Evolutionary conservation across 352 stramenopile genomes (phyloP).

Genomic region (Phytophthora pseudosyringae): DNA sequence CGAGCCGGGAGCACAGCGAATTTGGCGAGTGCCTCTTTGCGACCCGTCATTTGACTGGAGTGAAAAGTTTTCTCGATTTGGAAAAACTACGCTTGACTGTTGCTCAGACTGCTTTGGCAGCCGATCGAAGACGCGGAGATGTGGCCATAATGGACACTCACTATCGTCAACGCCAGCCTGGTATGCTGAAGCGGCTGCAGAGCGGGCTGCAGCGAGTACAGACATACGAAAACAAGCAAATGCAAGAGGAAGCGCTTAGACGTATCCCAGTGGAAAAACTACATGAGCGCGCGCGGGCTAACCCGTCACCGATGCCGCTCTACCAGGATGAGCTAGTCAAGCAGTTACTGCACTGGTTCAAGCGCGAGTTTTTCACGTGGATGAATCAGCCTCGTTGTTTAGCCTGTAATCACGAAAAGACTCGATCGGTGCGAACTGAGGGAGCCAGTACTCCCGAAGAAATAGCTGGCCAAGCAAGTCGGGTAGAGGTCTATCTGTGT

Average conservation of each 20-base stretch:
- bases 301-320: constrained; percentile 49
- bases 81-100: constrained; percentile 35
- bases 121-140: constrained; percentile 35
- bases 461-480: constrained; percentile 57
- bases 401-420: constrained; percentile 60
- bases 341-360: constrained; percentile 90
- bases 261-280: constrained; percentile 72
- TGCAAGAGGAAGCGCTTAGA: constrained; percentile 73
- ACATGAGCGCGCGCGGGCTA: constrained; percentile 65
- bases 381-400: constrained; percentile 84
- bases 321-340: constrained; percentile 78
- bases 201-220: constrained; percentile 57
- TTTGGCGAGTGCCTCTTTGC: constrained; percentile 81
- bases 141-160: constrained; percentile 39
- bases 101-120: constrained; percentile 20
- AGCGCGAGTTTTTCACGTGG: constrained; percentile 92
- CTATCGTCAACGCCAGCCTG: constrained; percentile 56
- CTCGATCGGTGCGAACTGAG: constrained; percentile 49
- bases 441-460: constrained; percentile 64
- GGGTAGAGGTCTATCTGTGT: constrained; percentile 91
- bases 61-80: constrained; percentile 31
- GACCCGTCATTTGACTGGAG: constrained; percentile 39
- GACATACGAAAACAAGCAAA: constrained; percentile 67
- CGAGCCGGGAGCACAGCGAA: constrained; percentile 46
- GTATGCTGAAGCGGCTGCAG: constrained; percentile 54